Evolutionary conservation across 495 filamentous ascomycete genomes (phyloP).

Genomic region (Daldinia grandis): DNA sequence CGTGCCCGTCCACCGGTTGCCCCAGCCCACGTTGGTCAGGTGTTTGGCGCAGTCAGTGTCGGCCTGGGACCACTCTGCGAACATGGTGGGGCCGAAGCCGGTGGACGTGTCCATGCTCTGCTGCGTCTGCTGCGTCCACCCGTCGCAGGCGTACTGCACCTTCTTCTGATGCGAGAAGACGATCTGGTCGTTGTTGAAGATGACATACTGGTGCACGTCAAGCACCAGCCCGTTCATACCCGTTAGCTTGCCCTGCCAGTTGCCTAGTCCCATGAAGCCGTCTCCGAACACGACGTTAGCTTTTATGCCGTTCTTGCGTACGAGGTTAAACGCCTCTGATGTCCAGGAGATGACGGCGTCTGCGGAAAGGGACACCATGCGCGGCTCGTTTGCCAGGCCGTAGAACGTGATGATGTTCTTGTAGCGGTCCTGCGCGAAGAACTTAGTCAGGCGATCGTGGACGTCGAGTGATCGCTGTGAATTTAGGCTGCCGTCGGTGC

Average conservation of each 20-base stretch:
- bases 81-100: constrained; percentile 95
- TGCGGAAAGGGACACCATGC: constrained; percentile 70
- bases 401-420: constrained; percentile 85
- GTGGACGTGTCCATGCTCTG: constrained; percentile 72
- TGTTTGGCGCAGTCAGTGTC: constrained; percentile 93
- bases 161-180: constrained; percentile 75
- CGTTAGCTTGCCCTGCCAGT: constrained; percentile 77
- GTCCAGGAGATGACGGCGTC: constrained; percentile 76
- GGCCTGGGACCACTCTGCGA: constrained; percentile 97
- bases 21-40: constrained; percentile 89
- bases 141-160: constrained; percentile 83
- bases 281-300: constrained; percentile 77
- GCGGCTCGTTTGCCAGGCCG: constrained; percentile 87
- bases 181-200: constrained; percentile 83
- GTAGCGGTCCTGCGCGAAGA: constrained; percentile 87
- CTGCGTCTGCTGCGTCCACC: constrained; percentile 81
- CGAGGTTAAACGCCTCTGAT: constrained; percentile 64
- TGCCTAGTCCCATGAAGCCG: constrained; percentile 80
- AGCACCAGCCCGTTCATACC: constrained; percentile 69
- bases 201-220: constrained; percentile 94
- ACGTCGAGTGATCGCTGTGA: constrained; percentile 80
- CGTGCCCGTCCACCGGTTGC: constrained; percentile 92
- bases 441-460: constrained; percentile 79
- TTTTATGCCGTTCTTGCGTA: constrained; percentile 74
- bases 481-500: constrained; percentile 72